Conservation (phyloP, 257 asterid species). For the Solanum habrochaites region DNA sequence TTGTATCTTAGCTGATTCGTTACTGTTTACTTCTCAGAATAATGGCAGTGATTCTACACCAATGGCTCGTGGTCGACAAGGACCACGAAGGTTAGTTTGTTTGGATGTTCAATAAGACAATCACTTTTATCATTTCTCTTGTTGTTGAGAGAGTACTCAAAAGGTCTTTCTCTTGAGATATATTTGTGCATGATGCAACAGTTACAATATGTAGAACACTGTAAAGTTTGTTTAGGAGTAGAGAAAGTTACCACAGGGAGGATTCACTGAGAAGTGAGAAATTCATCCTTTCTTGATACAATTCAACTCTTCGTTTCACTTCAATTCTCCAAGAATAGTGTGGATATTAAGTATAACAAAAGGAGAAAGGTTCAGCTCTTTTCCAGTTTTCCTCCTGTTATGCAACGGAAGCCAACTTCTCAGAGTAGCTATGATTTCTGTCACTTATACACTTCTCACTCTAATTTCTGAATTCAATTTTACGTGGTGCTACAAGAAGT, state of each 20-base stretch:
- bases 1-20: background rate
- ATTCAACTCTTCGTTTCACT: background rate
- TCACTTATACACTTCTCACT: background rate
- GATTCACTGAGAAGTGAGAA: background rate
- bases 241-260: background rate
- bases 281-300: background rate
- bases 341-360: background rate
- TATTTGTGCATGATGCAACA: background rate
- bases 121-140: background rate
- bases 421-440: background rate
- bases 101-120: background rate
- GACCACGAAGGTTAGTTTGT: conserved; percentile 53
- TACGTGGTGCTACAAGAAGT: background rate
- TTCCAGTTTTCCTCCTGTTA: background rate
- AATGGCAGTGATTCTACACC: conserved; percentile 30
- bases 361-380: background rate
- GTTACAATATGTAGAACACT: background rate
- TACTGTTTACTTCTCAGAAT: conserved; percentile 21
- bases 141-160: background rate
- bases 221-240: background rate
- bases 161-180: background rate
- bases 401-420: background rate
- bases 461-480: background rate
- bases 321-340: background rate
- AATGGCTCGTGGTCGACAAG: conserved; percentile 42